These are phyloP conservation scores for Magnusiomyces paraingens DNA, from an alignment of 1,139 yeast species.

Conservation along the genomic window DNA sequence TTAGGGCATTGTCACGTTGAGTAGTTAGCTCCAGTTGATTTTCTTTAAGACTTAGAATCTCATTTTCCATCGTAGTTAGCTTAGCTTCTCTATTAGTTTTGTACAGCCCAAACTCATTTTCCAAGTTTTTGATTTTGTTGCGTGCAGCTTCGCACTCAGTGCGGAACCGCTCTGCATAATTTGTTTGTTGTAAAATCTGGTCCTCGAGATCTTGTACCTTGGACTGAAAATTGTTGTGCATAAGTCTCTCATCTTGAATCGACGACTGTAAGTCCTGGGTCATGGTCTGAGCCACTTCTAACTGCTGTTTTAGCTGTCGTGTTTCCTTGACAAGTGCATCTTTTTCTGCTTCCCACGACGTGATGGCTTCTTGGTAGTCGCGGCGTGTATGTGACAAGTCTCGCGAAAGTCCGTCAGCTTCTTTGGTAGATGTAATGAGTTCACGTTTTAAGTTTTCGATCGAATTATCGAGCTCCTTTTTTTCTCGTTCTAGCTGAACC, in stretches of 20 bases:
- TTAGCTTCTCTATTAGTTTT: neutral
- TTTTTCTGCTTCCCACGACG: constrained; percentile 38
- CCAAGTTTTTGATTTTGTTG: constrained; percentile 5
- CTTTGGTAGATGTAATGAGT: constrained; percentile 50
- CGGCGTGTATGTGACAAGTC: constrained; percentile 44
- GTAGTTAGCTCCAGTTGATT: neutral
- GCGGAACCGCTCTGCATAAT: constrained; percentile 15
- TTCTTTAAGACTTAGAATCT: constrained; percentile 6
- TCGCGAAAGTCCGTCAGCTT: constrained; percentile 56
- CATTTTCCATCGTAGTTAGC: constrained; percentile 1
- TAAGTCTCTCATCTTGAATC: constrained; percentile 30
- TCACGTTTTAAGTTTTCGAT: constrained; percentile 43
- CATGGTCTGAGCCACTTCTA: constrained; percentile 36
- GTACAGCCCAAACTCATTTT: neutral
- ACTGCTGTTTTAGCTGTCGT: constrained; percentile 22
- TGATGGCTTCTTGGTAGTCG: constrained; percentile 38
- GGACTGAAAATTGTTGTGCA: constrained; percentile 24
- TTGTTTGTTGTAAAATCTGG: constrained; percentile 12
- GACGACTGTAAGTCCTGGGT: constrained; percentile 37
- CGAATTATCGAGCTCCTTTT: constrained; percentile 13
- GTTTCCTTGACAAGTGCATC: constrained; percentile 16
- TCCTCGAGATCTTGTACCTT: constrained; percentile 12
- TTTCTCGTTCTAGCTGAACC: constrained; percentile 29
- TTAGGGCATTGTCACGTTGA: too few species aligned
- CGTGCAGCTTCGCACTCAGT: constrained; percentile 11